These are phyloP conservation scores for Macrophomina phaseolina DNA, from an alignment of 2,329 filamentous ascomycete genomes.

Conservation along the genomic window DNA sequence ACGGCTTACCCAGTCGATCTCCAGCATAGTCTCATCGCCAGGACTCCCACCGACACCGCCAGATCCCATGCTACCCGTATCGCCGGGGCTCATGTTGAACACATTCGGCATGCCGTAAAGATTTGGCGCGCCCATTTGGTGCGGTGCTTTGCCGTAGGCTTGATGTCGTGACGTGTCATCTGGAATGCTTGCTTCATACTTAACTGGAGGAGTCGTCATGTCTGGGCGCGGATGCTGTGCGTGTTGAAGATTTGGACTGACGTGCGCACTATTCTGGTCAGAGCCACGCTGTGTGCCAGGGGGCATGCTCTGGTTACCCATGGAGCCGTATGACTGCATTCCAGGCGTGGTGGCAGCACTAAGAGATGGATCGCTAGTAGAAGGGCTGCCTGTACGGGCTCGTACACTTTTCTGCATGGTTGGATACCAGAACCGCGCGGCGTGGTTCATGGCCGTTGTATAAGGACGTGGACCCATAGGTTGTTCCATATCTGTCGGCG, in stretches of 20 bases:
- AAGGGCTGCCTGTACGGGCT: constrained; percentile 16
- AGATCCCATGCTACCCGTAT: constrained; percentile 18
- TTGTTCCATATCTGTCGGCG: constrained; percentile 53
- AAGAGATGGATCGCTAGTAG: not conserved
- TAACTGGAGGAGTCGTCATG: not conserved
- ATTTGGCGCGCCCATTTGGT: not conserved
- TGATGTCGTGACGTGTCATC: constrained; percentile 2
- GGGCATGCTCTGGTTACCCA: not conserved
- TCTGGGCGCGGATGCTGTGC: not conserved
- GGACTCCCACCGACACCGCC: constrained; percentile 21
- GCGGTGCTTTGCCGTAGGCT: not conserved
- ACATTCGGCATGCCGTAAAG: constrained; percentile 9
- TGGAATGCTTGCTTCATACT: not conserved
- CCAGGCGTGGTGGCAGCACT: constrained; percentile 1
- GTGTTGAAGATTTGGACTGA: constrained; percentile 8
- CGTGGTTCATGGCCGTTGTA: constrained; percentile 22
- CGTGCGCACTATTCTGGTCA: constrained; percentile 1
- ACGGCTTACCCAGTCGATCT: constrained; percentile 27
- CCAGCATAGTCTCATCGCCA: constrained; percentile 26
- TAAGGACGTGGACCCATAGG: constrained; percentile 24
- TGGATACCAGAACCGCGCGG: constrained; percentile 25
- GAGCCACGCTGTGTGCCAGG: not conserved
- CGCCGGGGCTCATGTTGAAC: constrained; percentile 26
- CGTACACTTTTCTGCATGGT: constrained; percentile 10
- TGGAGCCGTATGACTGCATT: not conserved